Evolutionary conservation across 2,329 filamentous ascomycete genomes (phyloP).

Genomic region (Arachnomyces sp.): DNA sequence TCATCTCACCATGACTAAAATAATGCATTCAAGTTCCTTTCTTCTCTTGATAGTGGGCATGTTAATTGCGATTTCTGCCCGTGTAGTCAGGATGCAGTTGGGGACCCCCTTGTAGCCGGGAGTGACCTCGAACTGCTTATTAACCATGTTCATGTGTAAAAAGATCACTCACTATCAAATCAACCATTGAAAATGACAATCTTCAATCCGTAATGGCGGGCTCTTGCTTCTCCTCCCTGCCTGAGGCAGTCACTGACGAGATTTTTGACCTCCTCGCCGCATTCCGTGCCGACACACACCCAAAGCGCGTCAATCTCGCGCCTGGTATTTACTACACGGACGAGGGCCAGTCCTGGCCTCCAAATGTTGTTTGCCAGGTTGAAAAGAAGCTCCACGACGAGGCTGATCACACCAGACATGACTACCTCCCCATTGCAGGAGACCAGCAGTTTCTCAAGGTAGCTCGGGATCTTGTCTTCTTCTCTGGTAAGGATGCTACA

Average conservation of each 20-base stretch:
- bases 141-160: too few relatives aligned
- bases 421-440: conserved; percentile 93
- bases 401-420: conserved; percentile 48
- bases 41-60: too few relatives aligned
- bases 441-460: conserved; percentile 74
- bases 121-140: too few relatives aligned
- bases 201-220: too few relatives aligned
- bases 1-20: too few relatives aligned
- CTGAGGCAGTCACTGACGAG: conserved; percentile 10
- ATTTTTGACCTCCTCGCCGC: conserved; percentile 20
- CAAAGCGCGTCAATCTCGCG: conserved; percentile 33
- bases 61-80: too few relatives aligned
- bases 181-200: too few relatives aligned
- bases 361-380: conserved; percentile 29
- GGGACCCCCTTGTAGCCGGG: too few relatives aligned
- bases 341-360: conserved; percentile 29
- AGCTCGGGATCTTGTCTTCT: conserved; percentile 80
- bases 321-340: conserved; percentile 36
- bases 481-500: conserved; percentile 51
- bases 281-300: conserved; percentile 17
- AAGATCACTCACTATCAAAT: too few relatives aligned
- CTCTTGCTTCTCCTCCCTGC: conserved; percentile 9
- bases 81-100: too few relatives aligned
- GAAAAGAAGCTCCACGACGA: conserved; percentile 1
- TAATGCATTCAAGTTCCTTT: too few relatives aligned